Evolutionary conservation across 2,329 filamentous ascomycete genomes (phyloP).

Genomic region (Calonectria montana): DNA sequence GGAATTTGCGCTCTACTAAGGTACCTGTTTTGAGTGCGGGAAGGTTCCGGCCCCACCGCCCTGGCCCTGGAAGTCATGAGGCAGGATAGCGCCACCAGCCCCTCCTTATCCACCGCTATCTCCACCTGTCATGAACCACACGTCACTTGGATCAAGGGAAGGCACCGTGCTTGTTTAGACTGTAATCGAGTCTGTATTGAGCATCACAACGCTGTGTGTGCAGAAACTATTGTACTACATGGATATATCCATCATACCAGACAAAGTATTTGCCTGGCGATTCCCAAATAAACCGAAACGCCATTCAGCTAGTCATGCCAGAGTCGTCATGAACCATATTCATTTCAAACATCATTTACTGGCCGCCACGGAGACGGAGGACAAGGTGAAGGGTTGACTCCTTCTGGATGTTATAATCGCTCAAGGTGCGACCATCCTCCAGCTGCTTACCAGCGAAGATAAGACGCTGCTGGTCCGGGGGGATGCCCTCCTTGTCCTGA

Average conservation of each 20-base stretch:
- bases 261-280: slow-evolving; percentile 27
- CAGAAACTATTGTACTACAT: slow-evolving; percentile 34
- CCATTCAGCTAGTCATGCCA: slow-evolving; percentile 74
- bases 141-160: not conserved
- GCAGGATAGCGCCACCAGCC: slow-evolving; percentile 25
- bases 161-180: slow-evolving; percentile 25
- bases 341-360: slow-evolving; percentile 39
- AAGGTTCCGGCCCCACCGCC: slow-evolving; percentile 2
- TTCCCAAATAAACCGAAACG: slow-evolving; percentile 40
- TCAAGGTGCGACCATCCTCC: slow-evolving; percentile 90
- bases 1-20: not conserved
- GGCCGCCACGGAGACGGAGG: slow-evolving; percentile 89
- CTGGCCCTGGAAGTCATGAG: slow-evolving; percentile 7
- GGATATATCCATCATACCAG: slow-evolving; percentile 33
- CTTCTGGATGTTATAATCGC: slow-evolving; percentile 97
- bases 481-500: slow-evolving; percentile 98
- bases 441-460: slow-evolving; percentile 98
- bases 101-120: slow-evolving; percentile 18
- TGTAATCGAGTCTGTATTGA: slow-evolving; percentile 37
- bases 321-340: slow-evolving; percentile 71
- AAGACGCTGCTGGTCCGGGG: slow-evolving; percentile 93
- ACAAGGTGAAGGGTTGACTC: slow-evolving; percentile 88
- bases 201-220: slow-evolving; percentile 16
- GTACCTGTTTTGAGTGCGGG: not conserved
- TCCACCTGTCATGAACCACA: slow-evolving; percentile 21